Base-by-base conservation (phyloP, 495 filamentous ascomycete species). In the Mytilinidion resinicola region DNA sequence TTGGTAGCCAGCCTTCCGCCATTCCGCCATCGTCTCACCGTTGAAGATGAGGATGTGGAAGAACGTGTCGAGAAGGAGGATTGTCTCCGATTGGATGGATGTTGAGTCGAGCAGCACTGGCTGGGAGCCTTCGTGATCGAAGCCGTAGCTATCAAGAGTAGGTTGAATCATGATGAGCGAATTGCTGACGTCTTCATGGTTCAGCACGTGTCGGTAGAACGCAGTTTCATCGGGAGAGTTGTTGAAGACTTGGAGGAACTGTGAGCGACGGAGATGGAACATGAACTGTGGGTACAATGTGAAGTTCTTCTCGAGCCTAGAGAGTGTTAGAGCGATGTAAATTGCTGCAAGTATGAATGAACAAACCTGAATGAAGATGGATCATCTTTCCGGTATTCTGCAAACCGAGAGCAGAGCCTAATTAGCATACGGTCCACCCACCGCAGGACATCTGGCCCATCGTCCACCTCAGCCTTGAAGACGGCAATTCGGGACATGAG, bases 391-490 rank as follows among this genome's bases (percentile, higher is more conserved):
- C 95, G 83, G 70, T 99, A 99, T 72, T 99, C 95, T 34, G 95
- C 95, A 70, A 99, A 97, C 56, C 93, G 83, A 37, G 92, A 92
- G 77, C 95, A 99, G 9, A 99, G 77, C 52, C 95, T 78, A 72
- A 99, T 99, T 56, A 99, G 84, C 95, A 99, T 99, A 39, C 95
- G 81, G 70, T 99, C 95, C 15, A 99, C 95, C 95, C 95, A 99
- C 68, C 95, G 82, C 39, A 99, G 81, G 9, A 99, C 92, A 74
- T 99, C 95, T n/a, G 95, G 95, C 0, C 95, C 95, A 69, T 99
- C 95, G 64, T 99, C 95, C 46, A 96, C 91, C 69, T 99, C 95
- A 3, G 95, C 92, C 78, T 97, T 97, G 78, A 96, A 99, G 42
- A 97, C 95, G 7, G 93, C 95, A 67, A 97, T 97, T 62, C 95